These are phyloP conservation scores for Fusarium devonianum DNA, from an alignment of 2,329 filamentous ascomycete genomes.

Conservation along the genomic window DNA sequence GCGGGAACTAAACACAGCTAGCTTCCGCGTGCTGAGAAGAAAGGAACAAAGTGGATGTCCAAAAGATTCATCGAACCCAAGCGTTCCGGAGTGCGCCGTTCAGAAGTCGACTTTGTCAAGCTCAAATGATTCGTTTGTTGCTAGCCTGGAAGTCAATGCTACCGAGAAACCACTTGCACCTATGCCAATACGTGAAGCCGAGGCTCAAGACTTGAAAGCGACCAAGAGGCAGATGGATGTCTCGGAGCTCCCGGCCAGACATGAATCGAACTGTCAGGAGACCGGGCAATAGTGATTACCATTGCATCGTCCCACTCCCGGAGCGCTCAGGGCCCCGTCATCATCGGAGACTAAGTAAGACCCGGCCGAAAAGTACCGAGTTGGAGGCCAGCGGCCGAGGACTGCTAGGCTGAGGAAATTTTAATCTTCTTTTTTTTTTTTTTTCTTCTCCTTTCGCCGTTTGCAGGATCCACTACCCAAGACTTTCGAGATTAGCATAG, in stretches of 20 bases:
- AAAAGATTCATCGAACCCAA: background rate
- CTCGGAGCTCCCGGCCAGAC: slow-evolving; percentile 27
- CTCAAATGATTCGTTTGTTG: background rate
- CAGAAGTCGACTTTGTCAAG: too few relatives aligned
- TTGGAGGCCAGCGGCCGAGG: slow-evolving; percentile 26
- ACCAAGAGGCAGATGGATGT: slow-evolving; percentile 1
- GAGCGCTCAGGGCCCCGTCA: slow-evolving; percentile 15
- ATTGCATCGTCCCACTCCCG: slow-evolving; percentile 31
- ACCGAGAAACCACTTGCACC: background rate
- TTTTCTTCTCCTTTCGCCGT: background rate
- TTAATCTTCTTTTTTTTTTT: too few relatives aligned
- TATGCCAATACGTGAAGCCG: too few relatives aligned
- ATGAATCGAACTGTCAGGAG: slow-evolving; percentile 20
- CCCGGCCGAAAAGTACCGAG: slow-evolving; percentile 39
- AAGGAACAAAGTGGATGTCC: background rate
- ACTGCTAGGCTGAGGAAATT: slow-evolving; percentile 5
- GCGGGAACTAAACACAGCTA: too few relatives aligned
- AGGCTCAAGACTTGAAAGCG: background rate
- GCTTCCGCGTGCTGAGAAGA: background rate
- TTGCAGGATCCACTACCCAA: background rate
- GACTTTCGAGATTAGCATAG: slow-evolving; percentile 2
- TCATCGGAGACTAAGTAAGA: too few relatives aligned
- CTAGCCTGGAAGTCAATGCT: background rate
- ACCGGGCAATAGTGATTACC: slow-evolving; percentile 20
- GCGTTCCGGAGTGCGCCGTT: background rate